phyloP scores from a whole-genome alignment of 169 alveolate genomes.

The Eimeria falciformis region DNA sequence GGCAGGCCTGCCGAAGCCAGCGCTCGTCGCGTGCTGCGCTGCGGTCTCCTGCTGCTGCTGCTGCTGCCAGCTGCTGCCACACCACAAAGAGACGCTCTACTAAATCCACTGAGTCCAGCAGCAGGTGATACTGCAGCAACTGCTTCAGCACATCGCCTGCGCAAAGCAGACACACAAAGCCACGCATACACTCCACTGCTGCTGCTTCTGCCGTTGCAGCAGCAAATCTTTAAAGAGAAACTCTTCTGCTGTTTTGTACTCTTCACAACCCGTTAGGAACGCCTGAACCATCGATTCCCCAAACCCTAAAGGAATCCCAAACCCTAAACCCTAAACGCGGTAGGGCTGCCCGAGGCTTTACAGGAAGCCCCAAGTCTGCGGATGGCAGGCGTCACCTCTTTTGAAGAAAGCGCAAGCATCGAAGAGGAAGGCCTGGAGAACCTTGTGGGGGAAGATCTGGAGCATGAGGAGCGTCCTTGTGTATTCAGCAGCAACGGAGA shows the following conservation, averaged over 20 bases:
- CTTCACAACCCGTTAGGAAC: too few species aligned
- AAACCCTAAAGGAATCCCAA: too few species aligned
- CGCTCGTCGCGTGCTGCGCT: conserved; percentile 29
- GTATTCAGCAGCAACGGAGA: conserved; percentile 75
- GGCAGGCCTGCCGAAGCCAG: conserved; percentile 66
- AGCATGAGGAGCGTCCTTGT: conserved; percentile 74
- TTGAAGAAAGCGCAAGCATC: conserved; percentile 80
- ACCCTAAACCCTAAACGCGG: conserved; percentile 28
- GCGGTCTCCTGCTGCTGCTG: conserved; percentile 22
- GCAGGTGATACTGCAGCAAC: conserved; percentile 82
- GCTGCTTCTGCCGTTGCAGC: conserved; percentile 40
- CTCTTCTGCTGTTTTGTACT: too few species aligned
- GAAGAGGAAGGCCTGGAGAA: conserved; percentile 81
- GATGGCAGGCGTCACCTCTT: conserved; percentile 69
- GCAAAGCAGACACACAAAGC: not conserved
- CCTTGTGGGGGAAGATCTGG: conserved; percentile 81
- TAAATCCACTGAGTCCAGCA: conserved; percentile 51
- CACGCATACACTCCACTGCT: not conserved
- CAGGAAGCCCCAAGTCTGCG: too few species aligned
- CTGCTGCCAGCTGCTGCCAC: conserved; percentile 41
- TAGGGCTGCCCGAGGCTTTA: too few species aligned
- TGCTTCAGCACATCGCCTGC: conserved; percentile 79
- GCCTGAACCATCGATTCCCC: too few species aligned
- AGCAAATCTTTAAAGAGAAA: too few species aligned
- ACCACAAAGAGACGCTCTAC: conserved; percentile 31